phyloP scores from a whole-genome alignment of 371 early-diverging fungal species.

The Spraguea lophii region DNA sequence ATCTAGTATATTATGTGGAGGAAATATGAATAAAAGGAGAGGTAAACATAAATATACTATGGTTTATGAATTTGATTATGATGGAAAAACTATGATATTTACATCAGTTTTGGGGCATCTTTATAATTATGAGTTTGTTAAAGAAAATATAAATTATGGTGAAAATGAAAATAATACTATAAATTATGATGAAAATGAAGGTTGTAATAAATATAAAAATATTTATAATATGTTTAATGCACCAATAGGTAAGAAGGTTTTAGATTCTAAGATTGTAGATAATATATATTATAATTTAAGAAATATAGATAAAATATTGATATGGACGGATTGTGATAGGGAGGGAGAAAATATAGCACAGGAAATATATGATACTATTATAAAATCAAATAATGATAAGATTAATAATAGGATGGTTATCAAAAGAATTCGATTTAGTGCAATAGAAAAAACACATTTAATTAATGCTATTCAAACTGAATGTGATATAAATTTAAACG shows the following conservation, averaged over 20 bases:
- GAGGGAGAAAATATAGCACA: conserved; percentile 93
- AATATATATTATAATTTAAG: no score
- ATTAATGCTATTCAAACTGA: conserved; percentile 58
- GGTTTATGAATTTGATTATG: conserved; percentile 11
- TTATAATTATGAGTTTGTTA: conserved; percentile 33
- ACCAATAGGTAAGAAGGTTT: neutral
- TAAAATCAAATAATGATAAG: conserved; percentile 2
- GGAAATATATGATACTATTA: conserved; percentile 51
- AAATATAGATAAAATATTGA: conserved; percentile 52
- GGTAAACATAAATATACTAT: conserved; percentile 39
- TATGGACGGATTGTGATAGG: conserved; percentile 98
- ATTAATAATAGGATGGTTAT: no score
- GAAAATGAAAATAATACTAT: no score
- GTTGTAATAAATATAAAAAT: no score
- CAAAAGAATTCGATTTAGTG: neutral
- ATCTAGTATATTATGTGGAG: conserved; percentile 54
- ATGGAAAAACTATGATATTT: conserved; percentile 29
- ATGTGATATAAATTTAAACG: conserved; percentile 51
- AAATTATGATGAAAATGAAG: conserved; percentile 38
- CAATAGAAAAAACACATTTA: conserved; percentile 52
- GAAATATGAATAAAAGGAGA: neutral
- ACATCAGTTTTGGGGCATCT: conserved; percentile 47
- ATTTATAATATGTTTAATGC: conserved; percentile 40
- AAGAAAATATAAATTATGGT: no score
- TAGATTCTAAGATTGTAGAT: no score